Base-by-base conservation (phyloP, 2,329 filamentous ascomycete genomes). In the Fusarium proliferatum region DNA sequence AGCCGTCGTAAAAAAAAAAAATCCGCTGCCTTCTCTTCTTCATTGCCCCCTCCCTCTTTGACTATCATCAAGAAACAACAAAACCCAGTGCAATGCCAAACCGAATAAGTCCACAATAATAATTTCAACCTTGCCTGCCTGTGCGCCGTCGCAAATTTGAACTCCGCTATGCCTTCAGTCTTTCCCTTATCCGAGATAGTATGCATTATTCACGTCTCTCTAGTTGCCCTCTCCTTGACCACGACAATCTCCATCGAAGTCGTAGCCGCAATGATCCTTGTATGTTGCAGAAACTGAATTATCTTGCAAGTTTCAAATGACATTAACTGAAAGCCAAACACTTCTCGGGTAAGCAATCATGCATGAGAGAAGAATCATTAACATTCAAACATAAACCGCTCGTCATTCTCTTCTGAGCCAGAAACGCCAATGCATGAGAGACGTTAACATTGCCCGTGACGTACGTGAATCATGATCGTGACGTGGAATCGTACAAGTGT, bases 361-460 rank as follows among this genome's bases (percentile, higher is more conserved):
- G 59, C 68, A 65, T 60, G 30, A 52, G 73, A 74, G 66, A 77
- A 68, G 71, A 64, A 69, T 68, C 59, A 67, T 55, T 65, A 61
- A 68, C 61, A 70, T 64, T 76, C 69, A 78, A 75, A 74, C 70
- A 75, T 67, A 77, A 75, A 62, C 64, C 62, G 48, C 72, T 73
- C 69, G 66, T 71, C 62, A 61, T 69, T 70, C 61, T 71, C 69
- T 69, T 73, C 68, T 56, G 63, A 78, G 72, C 76, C 76, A 59
- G 51, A 72, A 85, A 85, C 83, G 82, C 84, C 84, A 80, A 80
- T 80, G 80, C 79, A 85, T 84, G 83, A 83, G 84, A 77, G 76
- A 83, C 80, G 80, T 84, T 65, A 78, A 83, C 67, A 80, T 81
- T 76, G 80, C 79, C 83, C 83, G 80, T 85, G 76, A 82, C 73